phyloP scores from a whole-genome alignment of 352 stramenopile species.

The Pythium pyrilobum region DNA sequence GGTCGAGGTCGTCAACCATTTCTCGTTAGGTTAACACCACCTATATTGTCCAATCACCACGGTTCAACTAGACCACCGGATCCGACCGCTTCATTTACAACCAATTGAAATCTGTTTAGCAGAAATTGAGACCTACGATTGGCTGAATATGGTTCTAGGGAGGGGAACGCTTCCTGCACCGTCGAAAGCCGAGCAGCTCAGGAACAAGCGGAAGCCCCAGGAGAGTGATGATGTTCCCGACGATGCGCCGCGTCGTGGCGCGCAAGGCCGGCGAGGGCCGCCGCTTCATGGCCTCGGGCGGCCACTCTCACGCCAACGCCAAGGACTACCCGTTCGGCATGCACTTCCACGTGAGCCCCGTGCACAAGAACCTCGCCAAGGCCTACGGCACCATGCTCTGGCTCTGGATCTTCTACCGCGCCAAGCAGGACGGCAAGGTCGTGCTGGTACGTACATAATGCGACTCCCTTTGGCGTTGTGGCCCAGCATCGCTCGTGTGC shows the following conservation, averaged over 20 bases:
- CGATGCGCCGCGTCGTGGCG: constrained; percentile 45
- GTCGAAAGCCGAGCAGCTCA: constrained; percentile 10
- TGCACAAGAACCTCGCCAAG: constrained; percentile 84
- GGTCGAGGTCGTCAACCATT: background rate
- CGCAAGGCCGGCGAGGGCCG: constrained; percentile 19
- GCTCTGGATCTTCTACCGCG: constrained; percentile 88
- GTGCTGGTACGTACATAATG: constrained; percentile 47
- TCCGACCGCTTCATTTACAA: background rate
- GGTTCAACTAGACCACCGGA: constrained; percentile 4
- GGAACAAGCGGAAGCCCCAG: background rate
- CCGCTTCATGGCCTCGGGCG: constrained; percentile 50
- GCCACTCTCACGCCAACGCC: constrained; percentile 37
- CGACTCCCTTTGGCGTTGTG: background rate
- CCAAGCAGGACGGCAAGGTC: constrained; percentile 82
- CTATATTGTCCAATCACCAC: constrained; percentile 10
- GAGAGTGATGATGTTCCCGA: constrained; percentile 32
- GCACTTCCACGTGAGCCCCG: constrained; percentile 85
- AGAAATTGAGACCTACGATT: constrained; percentile 3
- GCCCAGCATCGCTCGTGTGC: too few species aligned
- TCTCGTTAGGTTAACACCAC: constrained; percentile 4
- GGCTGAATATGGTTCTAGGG: constrained; percentile 6
- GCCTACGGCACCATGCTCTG: constrained; percentile 88
- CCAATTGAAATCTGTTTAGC: constrained; percentile 10
- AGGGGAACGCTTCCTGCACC: constrained; percentile 19
- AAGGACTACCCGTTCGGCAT: constrained; percentile 79